Conservation (phyloP, 2,329 filamentous ascomycete genomes). For the Macrophomina tecta region DNA sequence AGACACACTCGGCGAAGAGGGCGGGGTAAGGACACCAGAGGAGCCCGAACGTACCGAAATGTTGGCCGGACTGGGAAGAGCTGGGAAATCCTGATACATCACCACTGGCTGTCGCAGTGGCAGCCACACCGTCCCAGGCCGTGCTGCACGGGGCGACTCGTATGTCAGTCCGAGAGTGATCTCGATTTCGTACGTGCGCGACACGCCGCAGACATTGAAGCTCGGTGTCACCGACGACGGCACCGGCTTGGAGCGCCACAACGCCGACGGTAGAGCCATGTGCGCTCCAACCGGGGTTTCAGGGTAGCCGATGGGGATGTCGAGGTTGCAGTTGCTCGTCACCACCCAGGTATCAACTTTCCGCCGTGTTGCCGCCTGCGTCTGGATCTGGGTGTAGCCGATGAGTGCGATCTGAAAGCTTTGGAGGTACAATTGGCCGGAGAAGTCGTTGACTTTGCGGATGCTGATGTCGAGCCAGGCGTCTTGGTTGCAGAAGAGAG, state of each 20-base stretch:
- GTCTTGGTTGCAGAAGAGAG: slow-evolving; percentile 12
- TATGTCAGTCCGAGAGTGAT: slow-evolving; percentile 18
- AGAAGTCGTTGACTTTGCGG: slow-evolving; percentile 21
- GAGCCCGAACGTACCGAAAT: neutral
- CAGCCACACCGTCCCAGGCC: slow-evolving; percentile 12
- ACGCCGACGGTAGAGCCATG: slow-evolving; percentile 1
- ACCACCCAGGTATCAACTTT: slow-evolving; percentile 13
- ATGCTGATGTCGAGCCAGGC: neutral
- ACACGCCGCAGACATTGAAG: slow-evolving; percentile 11
- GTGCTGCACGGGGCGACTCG: neutral
- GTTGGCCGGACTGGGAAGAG: neutral
- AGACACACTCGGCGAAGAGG: neutral
- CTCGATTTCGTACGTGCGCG: slow-evolving; percentile 12
- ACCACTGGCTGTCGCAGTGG: slow-evolving; percentile 1
- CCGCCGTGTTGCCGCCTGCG: neutral
- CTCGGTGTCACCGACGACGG: slow-evolving; percentile 10
- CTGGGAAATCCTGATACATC: slow-evolving; percentile 10
- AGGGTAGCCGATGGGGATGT: slow-evolving; percentile 1
- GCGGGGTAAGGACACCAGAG: neutral
- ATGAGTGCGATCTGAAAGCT: slow-evolving; percentile 9
- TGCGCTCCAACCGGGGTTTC: neutral
- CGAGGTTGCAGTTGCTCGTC: neutral
- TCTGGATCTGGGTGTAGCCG: slow-evolving; percentile 13
- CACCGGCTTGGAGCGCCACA: slow-evolving; percentile 4
- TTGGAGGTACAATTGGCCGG: slow-evolving; percentile 15